Evolutionary conservation across 2,329 filamentous ascomycete species (phyloP).

Genomic region (Xenoacremonium recifei): DNA sequence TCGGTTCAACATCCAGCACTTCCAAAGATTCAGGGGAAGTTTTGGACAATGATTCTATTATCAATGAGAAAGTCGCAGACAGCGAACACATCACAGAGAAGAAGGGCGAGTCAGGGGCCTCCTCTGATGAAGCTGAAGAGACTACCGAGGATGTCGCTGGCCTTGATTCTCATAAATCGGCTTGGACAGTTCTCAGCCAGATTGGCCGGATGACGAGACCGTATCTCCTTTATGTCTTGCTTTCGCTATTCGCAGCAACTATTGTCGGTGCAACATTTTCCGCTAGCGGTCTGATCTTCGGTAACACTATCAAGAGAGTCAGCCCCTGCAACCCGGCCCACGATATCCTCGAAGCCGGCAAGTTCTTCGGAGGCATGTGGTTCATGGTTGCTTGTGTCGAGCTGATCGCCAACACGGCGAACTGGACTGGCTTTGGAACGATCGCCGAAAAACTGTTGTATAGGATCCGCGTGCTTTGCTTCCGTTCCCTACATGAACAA

Average conservation of each 20-base stretch:
- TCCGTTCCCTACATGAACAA: constrained; percentile 64
- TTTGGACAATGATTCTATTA: constrained; percentile 40
- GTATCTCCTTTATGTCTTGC: constrained; percentile 35
- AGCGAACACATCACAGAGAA: constrained; percentile 37
- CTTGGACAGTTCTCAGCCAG: constrained; percentile 38
- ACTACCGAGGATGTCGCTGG: constrained; percentile 30
- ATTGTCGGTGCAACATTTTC: constrained; percentile 56
- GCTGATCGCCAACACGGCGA: constrained; percentile 54
- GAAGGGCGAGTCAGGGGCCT: constrained; percentile 29
- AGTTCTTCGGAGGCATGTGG: constrained; percentile 57
- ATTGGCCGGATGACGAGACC: constrained; percentile 38
- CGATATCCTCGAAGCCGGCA: constrained; percentile 34
- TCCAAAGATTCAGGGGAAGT: constrained; percentile 40
- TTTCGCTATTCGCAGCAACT: constrained; percentile 42
- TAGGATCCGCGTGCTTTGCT: constrained; percentile 60
- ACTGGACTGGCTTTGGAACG: constrained; percentile 48
- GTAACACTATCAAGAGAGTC: constrained; percentile 38
- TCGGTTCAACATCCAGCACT: constrained; percentile 30
- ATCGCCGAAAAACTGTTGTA: constrained; percentile 63
- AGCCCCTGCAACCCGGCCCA: constrained; percentile 46
- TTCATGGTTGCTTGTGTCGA: constrained; percentile 50
- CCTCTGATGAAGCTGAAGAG: constrained; percentile 31
- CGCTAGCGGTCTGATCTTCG: constrained; percentile 52
- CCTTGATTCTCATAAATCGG: constrained; percentile 39
- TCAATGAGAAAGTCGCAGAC: constrained; percentile 26